Evolutionary conservation across 495 filamentous ascomycete genomes (phyloP), one percentile per base, ranked within the genome.

Genomic region (Cladorrhinum samala): DNA sequence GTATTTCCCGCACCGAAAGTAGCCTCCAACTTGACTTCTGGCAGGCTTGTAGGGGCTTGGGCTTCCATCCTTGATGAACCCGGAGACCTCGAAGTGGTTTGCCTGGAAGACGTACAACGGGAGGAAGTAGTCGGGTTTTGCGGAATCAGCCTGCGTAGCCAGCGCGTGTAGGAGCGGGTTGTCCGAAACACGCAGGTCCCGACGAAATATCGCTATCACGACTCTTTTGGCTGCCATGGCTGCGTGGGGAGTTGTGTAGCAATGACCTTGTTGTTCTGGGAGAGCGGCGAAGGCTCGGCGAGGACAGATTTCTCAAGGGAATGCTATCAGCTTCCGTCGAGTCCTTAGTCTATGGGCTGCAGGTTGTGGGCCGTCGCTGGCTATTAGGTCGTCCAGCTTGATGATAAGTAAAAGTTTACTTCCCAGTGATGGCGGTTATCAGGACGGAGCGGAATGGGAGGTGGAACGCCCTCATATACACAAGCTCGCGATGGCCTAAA

Each of bases 1-100:
- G 57, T 86, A 80, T 17, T 77, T 81, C 1, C 86, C 86, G 56
- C 82, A 86, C 53, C 84, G 67, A 83, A 81, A 85, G 60, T 87
- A 85, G 11, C 69, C 69, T 7, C 72, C 83, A 25, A 83, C 65
- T 9, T 64, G 54, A 49, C 79, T 81, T 36, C 76, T 72, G 9
- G 83, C 81, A 60, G 81, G 77, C 2, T 76, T 75, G 50, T 79
- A 87, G 0, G 85, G 85, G 13, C 68, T 81, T 36, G 57, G 33
- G 18, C 45, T 36, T 9, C 63, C 71, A 30, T 68, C 61, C 6
- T 63, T 58, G 8, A 88, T 62, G 59, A 89, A 83, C 17, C 86
- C 86, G 1, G 82, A 83, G n/a, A 85, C 72, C 58, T 89, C 85
- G 23, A 88, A 63, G 56, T 88, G 83, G 42, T 82, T 68, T 2